Evolutionary conservation across 768 basidiomycete genomes (phyloP).

Genomic region (Sarcomyxa edulis): DNA sequence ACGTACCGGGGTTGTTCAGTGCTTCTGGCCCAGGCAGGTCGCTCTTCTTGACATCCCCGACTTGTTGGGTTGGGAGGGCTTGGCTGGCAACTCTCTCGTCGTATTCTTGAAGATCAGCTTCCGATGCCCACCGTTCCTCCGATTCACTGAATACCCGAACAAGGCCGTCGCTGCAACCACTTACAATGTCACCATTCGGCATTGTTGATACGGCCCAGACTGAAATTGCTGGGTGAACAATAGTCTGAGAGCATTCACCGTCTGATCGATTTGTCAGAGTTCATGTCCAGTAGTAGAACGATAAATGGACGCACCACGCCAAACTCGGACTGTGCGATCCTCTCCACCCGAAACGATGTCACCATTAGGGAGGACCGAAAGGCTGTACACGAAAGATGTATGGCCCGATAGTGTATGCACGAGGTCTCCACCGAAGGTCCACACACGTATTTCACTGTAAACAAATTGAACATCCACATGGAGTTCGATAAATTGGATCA

Average conservation of each 20-base stretch:
- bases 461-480: conserved; percentile 3
- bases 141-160: conserved; percentile 81
- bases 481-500: conserved; percentile 1
- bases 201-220: conserved; percentile 90
- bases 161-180: conserved; percentile 83
- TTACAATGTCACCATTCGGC: conserved; percentile 90
- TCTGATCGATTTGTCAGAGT: conserved; percentile 52
- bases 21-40: conserved; percentile 88
- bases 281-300: background rate
- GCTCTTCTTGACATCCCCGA: conserved; percentile 90
- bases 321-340: conserved; percentile 88
- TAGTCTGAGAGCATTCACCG: conserved; percentile 83
- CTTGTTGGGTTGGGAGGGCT: conserved; percentile 76
- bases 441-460: conserved; percentile 83
- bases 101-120: conserved; percentile 58
- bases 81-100: conserved; percentile 76
- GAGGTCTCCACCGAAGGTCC: conserved; percentile 78
- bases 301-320: conserved; percentile 59
- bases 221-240: conserved; percentile 94
- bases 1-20: conserved; percentile 62
- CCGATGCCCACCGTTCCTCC: conserved; percentile 69
- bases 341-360: conserved; percentile 89
- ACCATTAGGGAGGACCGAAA: conserved; percentile 77
- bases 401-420: conserved; percentile 85
- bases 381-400: conserved; percentile 93